phyloP scores from a whole-genome alignment of 1,139 yeast species.

The Geotrichum bryndzae region DNA sequence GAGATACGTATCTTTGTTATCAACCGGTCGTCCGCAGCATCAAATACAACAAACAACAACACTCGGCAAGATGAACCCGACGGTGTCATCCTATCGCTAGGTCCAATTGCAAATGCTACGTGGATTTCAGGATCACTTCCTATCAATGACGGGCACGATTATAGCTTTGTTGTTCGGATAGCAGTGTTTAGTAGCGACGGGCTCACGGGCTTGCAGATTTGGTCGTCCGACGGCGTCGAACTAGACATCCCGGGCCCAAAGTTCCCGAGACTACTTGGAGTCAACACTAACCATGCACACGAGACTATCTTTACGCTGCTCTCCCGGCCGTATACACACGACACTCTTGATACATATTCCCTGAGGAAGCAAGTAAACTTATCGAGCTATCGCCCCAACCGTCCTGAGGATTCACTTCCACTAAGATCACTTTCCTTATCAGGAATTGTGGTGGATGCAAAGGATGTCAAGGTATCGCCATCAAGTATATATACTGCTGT shows the following conservation, averaged over 20 bases:
- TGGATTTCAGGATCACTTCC: slow-evolving; percentile 11
- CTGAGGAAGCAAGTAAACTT: slow-evolving; percentile 3
- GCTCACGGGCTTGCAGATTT: slow-evolving; percentile 10
- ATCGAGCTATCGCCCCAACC: background rate
- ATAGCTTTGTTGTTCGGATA: slow-evolving; percentile 8
- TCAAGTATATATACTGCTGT: slow-evolving; percentile 27
- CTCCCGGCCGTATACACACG: slow-evolving; percentile 6
- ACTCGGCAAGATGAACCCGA: background rate
- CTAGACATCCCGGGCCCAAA: slow-evolving; percentile 4
- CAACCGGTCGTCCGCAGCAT: background rate
- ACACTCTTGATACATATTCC: slow-evolving; percentile 2
- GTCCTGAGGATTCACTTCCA: background rate
- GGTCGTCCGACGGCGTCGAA: slow-evolving; percentile 12
- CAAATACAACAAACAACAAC: background rate
- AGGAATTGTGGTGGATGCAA: slow-evolving; percentile 23
- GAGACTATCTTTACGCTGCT: slow-evolving; percentile 3
- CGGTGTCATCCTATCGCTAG: slow-evolving; percentile 4
- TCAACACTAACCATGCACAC: background rate
- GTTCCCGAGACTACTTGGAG: background rate
- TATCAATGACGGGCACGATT: background rate
- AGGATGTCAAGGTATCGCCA: slow-evolving; percentile 24
- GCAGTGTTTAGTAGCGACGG: slow-evolving; percentile 7
- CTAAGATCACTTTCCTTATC: slow-evolving; percentile 14
- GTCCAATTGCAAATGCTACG: slow-evolving; percentile 8
- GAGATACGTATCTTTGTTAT: slow-evolving; percentile 4